Percentiles rank a stretch among this genome's conserved stretches.
Conservation (phyloP, 2,329 filamentous ascomycete genomes). For the Leptodontidium sp. region DNA sequence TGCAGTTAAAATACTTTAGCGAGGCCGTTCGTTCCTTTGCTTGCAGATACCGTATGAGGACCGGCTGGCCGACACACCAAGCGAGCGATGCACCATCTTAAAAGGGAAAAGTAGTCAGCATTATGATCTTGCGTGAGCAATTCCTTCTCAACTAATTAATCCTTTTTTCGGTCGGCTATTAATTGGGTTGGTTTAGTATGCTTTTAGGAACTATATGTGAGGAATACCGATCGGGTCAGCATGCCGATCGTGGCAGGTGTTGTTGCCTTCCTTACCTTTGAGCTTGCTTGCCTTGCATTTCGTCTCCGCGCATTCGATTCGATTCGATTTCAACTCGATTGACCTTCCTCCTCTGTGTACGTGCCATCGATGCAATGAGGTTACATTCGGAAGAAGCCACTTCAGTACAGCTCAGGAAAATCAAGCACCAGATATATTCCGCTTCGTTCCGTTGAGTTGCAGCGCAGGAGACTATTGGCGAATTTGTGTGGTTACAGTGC, state of each 20-base stretch:
- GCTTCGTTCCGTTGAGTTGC: not conserved
- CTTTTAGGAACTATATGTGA: too few relatives aligned
- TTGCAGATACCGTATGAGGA: not conserved
- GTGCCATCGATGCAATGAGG: not conserved
- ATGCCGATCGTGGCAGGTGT: not conserved
- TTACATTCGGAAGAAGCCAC: not conserved
- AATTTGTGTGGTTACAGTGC: not conserved
- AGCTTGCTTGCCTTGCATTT: not conserved
- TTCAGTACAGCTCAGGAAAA: too few relatives aligned
- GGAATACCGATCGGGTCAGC: slow-evolving; percentile 4
- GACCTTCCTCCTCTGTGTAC: too few relatives aligned
- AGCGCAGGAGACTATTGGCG: slow-evolving; percentile 7
- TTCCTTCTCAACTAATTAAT: not conserved
- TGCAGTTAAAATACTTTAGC: too few relatives aligned
- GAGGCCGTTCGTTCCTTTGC: not conserved
- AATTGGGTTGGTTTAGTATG: too few relatives aligned
- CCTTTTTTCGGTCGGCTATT: too few relatives aligned
- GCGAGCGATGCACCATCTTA: too few relatives aligned
- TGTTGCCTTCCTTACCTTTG: not conserved
- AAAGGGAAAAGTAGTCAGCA: not conserved
- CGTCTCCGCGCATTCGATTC: not conserved
- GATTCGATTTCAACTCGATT: not conserved
- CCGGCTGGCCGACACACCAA: too few relatives aligned
- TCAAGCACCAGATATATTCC: not conserved
- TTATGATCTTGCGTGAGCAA: slow-evolving; percentile 11